Conservation (phyloP, 1,284 basidiomycete genomes). For the Tetrapyrgos nigripes region DNA sequence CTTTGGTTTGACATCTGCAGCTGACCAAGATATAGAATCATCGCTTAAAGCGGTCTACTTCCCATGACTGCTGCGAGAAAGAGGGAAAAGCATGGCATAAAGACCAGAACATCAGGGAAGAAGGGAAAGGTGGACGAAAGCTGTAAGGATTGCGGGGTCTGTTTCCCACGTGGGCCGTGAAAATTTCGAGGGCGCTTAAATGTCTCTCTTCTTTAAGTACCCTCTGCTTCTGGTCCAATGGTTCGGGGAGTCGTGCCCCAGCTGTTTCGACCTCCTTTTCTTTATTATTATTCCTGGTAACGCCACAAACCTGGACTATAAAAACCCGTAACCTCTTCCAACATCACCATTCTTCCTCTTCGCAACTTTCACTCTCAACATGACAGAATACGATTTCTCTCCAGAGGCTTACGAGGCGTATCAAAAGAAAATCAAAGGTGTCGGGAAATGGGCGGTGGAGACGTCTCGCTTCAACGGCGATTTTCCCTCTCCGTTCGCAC, state of each 20-base stretch:
- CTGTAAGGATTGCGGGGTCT: neutral
- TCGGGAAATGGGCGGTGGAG: constrained; percentile 12
- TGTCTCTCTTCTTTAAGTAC: neutral
- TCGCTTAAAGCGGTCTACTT: too few relatives aligned
- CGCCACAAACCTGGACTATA: neutral
- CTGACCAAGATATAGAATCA: too few relatives aligned
- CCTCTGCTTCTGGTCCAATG: neutral
- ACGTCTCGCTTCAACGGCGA: constrained; percentile 3
- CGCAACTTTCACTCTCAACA: neutral
- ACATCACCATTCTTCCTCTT: neutral
- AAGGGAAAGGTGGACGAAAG: too few relatives aligned
- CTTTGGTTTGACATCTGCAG: too few relatives aligned
- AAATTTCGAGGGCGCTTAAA: too few relatives aligned
- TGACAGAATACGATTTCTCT: constrained; percentile 22
- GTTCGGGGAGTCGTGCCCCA: neutral
- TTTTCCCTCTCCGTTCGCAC: constrained; percentile 11
- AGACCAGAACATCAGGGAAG: too few relatives aligned
- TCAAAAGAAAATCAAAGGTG: constrained; percentile 9
- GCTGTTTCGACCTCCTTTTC: neutral
- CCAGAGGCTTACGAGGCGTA: constrained; percentile 14
- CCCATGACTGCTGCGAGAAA: too few relatives aligned
- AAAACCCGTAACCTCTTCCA: neutral
- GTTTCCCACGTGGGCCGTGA: neutral
- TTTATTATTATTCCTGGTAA: neutral
- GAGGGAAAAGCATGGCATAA: too few relatives aligned